These are phyloP conservation scores for Trichoderma sp. DNA, from an alignment of 2,329 filamentous ascomycete genomes.

Conservation along the genomic window DNA sequence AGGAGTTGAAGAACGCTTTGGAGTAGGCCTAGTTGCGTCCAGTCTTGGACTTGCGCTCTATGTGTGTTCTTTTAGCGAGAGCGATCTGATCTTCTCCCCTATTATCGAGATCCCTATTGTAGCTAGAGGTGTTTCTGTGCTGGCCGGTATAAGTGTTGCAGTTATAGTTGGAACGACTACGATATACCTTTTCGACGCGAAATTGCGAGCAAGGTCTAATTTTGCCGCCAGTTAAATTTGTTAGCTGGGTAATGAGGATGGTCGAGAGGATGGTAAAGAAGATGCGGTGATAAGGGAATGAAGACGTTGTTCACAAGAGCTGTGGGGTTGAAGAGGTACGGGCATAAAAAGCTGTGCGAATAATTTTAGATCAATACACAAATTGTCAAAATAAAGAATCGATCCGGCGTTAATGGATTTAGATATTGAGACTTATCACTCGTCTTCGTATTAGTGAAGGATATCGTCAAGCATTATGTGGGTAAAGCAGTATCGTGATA, in stretches of 20 bases:
- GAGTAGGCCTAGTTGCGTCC: background rate
- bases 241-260: background rate
- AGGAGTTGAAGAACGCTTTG: background rate
- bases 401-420: background rate
- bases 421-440: background rate
- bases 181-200: conserved; percentile 1
- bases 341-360: background rate
- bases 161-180: too few relatives aligned
- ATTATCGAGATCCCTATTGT: background rate
- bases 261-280: background rate
- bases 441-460: background rate
- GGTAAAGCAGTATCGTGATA: background rate
- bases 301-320: background rate
- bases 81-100: background rate
- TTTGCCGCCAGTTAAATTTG: conserved; percentile 3
- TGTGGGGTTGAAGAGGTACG: background rate
- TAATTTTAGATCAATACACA: background rate
- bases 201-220: conserved; percentile 8
- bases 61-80: too few relatives aligned
- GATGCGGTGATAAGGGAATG: background rate
- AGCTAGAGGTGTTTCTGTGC: conserved; percentile 24
- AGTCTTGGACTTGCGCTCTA: background rate
- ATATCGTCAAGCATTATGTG: background rate
- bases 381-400: background rate
- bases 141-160: background rate